Evolutionary conservation across 148 eudicot genomes (phyloP).

Genomic region (Rhododendron williamsianum): DNA sequence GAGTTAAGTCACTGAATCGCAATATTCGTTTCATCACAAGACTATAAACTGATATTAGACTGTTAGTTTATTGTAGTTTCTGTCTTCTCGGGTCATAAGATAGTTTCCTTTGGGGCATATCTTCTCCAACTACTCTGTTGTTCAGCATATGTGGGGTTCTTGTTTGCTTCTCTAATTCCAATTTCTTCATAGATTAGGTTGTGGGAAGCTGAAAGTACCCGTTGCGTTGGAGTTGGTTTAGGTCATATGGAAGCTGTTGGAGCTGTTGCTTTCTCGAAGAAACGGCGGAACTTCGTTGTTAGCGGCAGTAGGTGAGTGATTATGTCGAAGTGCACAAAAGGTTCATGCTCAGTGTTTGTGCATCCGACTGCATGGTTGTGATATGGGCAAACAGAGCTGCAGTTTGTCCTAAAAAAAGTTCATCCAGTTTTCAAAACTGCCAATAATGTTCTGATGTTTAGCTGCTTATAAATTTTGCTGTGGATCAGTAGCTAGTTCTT

Average conservation of each 20-base stretch:
- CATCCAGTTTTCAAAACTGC: not conserved
- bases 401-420: not conserved
- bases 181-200: slow-evolving; percentile 64
- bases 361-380: not conserved
- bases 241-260: slow-evolving; percentile 95
- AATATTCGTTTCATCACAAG: not conserved
- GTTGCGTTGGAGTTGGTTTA: slow-evolving; percentile 68
- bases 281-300: slow-evolving; percentile 63
- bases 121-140: not conserved
- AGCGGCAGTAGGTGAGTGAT: slow-evolving; percentile 81
- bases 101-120: not conserved
- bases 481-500: not conserved
- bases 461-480: not conserved
- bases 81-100: not conserved
- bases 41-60: not conserved
- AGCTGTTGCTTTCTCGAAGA: slow-evolving; percentile 88
- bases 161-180: slow-evolving; percentile 3
- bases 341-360: not conserved
- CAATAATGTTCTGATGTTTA: not conserved
- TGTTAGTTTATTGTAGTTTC: not conserved
- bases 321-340: not conserved
- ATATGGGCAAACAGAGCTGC: not conserved
- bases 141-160: not conserved
- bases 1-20: not conserved
- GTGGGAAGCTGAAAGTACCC: slow-evolving; percentile 64